These are phyloP conservation scores for Russula brevipes DNA, from an alignment of 768 basidiomycete species.

Conservation along the genomic window DNA sequence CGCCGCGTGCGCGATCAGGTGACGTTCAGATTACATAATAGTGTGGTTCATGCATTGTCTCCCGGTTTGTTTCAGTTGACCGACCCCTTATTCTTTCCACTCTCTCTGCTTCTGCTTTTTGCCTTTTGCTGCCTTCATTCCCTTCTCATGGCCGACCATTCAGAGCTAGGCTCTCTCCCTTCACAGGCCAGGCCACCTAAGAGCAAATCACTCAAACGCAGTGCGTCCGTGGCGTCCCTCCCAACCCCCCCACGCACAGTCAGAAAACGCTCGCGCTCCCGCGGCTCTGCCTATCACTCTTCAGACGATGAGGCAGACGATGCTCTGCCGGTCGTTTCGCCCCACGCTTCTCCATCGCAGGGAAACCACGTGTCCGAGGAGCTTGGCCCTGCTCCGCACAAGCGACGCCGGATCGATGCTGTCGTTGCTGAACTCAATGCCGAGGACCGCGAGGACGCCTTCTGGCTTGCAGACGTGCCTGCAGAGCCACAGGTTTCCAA, in stretches of 20 bases:
- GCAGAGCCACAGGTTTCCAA: constrained; percentile 5
- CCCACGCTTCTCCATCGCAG: constrained; percentile 16
- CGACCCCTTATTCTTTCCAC: neutral
- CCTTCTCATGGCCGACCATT: constrained; percentile 16
- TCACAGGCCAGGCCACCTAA: neutral
- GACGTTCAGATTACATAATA: constrained; percentile 4
- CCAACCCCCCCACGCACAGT: constrained; percentile 24
- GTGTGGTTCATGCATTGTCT: neutral
- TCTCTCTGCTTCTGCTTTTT: neutral
- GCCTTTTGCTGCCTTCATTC: constrained; percentile 1
- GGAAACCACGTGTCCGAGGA: constrained; percentile 14
- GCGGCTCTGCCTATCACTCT: constrained; percentile 22
- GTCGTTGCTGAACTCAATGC: constrained; percentile 22
- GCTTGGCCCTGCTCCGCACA: neutral
- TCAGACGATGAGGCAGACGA: constrained; percentile 24
- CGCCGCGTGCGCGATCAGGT: constrained; percentile 8
- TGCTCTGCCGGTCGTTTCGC: constrained; percentile 20
- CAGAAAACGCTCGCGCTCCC: constrained; percentile 25
- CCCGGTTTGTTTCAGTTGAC: constrained; percentile 14
- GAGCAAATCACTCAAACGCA: constrained; percentile 24
- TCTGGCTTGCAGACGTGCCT: constrained; percentile 20
- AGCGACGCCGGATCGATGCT: constrained; percentile 24
- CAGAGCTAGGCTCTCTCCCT: constrained; percentile 7
- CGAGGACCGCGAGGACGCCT: constrained; percentile 24
- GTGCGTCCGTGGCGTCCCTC: constrained; percentile 25